These are phyloP conservation scores for Adansonia grandidieri DNA, from an alignment of 441 rosid genomes.

Conservation along the genomic window DNA sequence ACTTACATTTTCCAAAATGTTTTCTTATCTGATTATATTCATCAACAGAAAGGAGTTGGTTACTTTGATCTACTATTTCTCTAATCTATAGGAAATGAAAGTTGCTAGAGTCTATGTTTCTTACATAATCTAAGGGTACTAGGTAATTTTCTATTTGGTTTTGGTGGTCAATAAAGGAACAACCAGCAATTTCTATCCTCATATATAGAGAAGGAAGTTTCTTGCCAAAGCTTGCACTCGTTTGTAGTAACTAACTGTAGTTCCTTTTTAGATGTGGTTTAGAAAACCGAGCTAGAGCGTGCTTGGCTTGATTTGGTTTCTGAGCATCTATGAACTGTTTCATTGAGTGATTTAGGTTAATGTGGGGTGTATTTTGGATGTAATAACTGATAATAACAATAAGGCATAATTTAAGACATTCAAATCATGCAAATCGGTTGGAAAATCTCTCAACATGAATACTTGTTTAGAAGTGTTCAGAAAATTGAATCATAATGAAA, in stretches of 20 bases:
- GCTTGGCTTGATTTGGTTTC: neutral
- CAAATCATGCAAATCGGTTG: neutral
- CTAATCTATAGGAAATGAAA: neutral
- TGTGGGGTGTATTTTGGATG: neutral
- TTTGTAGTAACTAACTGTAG: neutral
- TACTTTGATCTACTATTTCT: neutral
- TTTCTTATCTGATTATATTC: neutral
- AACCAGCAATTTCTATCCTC: neutral
- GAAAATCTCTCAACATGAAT: neutral
- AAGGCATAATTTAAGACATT: neutral
- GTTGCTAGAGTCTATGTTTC: neutral
- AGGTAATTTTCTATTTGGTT: neutral
- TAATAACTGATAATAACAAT: neutral
- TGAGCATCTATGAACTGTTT: neutral
- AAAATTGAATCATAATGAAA: neutral
- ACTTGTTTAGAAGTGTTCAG: neutral
- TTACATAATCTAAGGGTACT: neutral
- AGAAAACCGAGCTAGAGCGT: neutral
- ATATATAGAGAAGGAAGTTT: neutral
- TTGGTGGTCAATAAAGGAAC: neutral
- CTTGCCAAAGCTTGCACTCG: neutral
- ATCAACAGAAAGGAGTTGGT: neutral
- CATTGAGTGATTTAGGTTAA: neutral
- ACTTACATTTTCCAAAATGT: slow-evolving; percentile 7
- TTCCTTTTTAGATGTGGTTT: neutral